phyloP scores from a whole-genome alignment of 2,329 filamentous ascomycete genomes.

The Cladophialophora bantiana region DNA sequence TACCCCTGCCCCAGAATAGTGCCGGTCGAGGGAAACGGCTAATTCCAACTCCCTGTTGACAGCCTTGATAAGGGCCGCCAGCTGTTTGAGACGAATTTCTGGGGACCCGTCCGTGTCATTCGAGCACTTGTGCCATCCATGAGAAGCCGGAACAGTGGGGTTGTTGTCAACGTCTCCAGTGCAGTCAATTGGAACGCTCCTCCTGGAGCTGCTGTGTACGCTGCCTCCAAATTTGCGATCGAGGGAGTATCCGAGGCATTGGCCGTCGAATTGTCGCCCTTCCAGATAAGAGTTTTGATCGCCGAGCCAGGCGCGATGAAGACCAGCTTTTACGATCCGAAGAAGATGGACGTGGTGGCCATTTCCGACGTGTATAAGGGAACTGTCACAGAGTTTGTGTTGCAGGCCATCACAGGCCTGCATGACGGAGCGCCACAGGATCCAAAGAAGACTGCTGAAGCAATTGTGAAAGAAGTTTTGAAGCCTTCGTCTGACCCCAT shows the following conservation, averaged over 20 bases:
- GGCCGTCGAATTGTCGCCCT: slow-evolving; percentile 46
- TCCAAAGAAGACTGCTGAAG: slow-evolving; percentile 46
- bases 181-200: slow-evolving; percentile 33
- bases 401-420: slow-evolving; percentile 32
- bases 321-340: slow-evolving; percentile 49
- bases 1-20: not conserved
- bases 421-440: slow-evolving; percentile 41
- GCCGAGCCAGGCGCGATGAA: slow-evolving; percentile 54
- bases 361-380: slow-evolving; percentile 27
- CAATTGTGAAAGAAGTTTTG: slow-evolving; percentile 48
- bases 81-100: slow-evolving; percentile 39
- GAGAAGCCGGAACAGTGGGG: slow-evolving; percentile 22
- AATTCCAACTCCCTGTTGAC: not conserved
- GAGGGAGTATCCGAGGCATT: slow-evolving; percentile 52
- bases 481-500: slow-evolving; percentile 43
- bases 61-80: slow-evolving; percentile 24
- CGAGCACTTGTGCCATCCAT: slow-evolving; percentile 32
- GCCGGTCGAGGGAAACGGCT: not conserved
- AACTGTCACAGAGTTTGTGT: slow-evolving; percentile 15
- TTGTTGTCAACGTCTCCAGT: slow-evolving; percentile 35
- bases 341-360: slow-evolving; percentile 20
- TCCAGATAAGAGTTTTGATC: slow-evolving; percentile 49
- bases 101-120: slow-evolving; percentile 34
- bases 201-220: slow-evolving; percentile 43
- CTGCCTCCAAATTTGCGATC: slow-evolving; percentile 50